Conservation (phyloP, 2,329 filamentous ascomycete species). For the Shiraia bambusicola region DNA sequence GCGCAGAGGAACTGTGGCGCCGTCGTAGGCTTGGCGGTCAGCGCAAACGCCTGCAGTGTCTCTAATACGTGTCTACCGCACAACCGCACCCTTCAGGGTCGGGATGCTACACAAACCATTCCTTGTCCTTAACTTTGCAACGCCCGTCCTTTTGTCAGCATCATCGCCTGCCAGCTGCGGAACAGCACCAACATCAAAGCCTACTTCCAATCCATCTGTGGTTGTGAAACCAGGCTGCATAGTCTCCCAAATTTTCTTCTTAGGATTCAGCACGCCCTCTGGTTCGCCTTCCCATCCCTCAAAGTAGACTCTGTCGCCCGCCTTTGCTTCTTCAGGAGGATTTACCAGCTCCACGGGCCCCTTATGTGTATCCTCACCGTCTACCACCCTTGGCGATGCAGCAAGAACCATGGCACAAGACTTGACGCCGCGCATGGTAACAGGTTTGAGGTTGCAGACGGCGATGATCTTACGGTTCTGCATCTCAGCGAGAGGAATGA, state of each 20-base stretch:
- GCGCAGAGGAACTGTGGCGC: neutral
- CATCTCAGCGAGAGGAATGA: conserved; percentile 93
- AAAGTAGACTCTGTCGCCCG: conserved; percentile 88
- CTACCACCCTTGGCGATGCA: conserved; percentile 78
- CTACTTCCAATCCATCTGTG: conserved; percentile 76
- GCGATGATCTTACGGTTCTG: conserved; percentile 92
- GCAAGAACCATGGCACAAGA: conserved; percentile 89
- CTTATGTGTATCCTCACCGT: conserved; percentile 83
- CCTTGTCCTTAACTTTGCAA: conserved; percentile 70
- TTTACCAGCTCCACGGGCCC: conserved; percentile 89
- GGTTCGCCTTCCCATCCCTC: conserved; percentile 93
- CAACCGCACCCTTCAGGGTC: conserved; percentile 75
- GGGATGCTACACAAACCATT: conserved; percentile 83
- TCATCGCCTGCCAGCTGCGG: conserved; percentile 74
- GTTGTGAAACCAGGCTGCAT: conserved; percentile 97
- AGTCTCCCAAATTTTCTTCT: conserved; percentile 99
- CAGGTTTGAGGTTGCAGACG: conserved; percentile 97
- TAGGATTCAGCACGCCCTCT: conserved; percentile 91
- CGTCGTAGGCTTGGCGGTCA: neutral
- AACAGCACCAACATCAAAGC: conserved; percentile 77
- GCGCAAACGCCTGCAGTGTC: neutral
- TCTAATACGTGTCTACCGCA: conserved; percentile 65
- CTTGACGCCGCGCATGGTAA: conserved; percentile 94
- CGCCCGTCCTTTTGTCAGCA: conserved; percentile 55
- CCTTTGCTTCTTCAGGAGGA: conserved; percentile 74